Conservation (phyloP, 495 filamentous ascomycete genomes). For the Jackrogersella minutella region DNA sequence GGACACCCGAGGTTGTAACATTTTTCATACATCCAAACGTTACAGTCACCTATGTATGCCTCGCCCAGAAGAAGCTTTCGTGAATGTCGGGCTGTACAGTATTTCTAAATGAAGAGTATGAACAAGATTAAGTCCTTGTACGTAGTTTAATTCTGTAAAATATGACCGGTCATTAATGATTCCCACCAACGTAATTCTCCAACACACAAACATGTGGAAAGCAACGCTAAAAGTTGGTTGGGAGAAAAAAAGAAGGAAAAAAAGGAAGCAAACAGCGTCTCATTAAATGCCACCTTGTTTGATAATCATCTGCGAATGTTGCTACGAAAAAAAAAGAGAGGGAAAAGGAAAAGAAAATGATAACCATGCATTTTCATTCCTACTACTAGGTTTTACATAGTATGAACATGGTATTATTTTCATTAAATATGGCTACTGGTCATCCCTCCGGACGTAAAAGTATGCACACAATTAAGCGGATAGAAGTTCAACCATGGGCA, state of each 20-base stretch:
- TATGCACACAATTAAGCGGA: not conserved
- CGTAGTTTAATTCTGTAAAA: not conserved
- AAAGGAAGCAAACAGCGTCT: conserved; percentile 18
- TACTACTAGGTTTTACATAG: not conserved
- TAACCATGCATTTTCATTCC: conserved; percentile 1
- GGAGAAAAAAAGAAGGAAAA: not conserved
- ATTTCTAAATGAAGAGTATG: too few species aligned
- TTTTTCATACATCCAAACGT: too few species aligned
- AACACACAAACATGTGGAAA: not conserved
- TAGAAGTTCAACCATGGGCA: too few species aligned
- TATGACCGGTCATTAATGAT: conserved; percentile 7
- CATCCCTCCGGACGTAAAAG: not conserved
- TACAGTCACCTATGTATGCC: too few species aligned
- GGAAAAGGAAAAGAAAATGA: too few species aligned
- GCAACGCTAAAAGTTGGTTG: not conserved
- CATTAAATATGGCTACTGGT: not conserved
- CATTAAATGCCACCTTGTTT: conserved; percentile 10
- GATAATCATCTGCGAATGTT: conserved; percentile 1
- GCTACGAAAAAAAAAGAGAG: not conserved
- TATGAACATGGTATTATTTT: too few species aligned
- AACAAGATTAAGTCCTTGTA: too few species aligned
- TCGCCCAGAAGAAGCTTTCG: too few species aligned
- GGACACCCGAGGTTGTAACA: too few species aligned
- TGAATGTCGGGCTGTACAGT: too few species aligned
- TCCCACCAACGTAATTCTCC: conserved; percentile 1